Evolutionary conservation across 306 rosid genomes (phyloP), one percentile per base, ranked within the genome.

Genomic region (Vigna trinervia): DNA sequence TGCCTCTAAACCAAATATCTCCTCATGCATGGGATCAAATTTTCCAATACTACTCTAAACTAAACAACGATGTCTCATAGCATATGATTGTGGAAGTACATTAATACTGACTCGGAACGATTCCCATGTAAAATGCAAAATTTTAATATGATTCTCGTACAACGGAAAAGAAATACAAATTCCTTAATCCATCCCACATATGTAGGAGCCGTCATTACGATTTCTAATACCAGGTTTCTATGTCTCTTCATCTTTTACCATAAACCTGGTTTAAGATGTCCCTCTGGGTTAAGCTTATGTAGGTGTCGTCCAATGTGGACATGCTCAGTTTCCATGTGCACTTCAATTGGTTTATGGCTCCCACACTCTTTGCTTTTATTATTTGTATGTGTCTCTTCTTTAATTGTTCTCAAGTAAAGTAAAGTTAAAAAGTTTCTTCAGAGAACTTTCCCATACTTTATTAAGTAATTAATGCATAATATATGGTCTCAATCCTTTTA

Each of bases 301-400:
- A 58, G 71, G 75, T 80, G 78, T 79, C 65, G 59, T 79, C 81
- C 74, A 81, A 83, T 84, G 88, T 87, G 87, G 86, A 85, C 73
- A 82, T 77, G 89, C 65, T 87, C 83, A 54, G 92, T 85, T 71
- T 85, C 87, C 96, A 88, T 72, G 98, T 93, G 93, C 88, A 56
- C 65, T 82, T 82, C 59, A 41, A 81, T 85, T 88, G 82, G 81
- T 89, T 86, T 75, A 88, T 82, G 87, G 79, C 74, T 85, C 89
- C 79, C 88, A 84, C 73, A 41, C 53, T 58, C 82, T 74, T 76
- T 20, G 78, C 34, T 30, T 39, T 39, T 5, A 5, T 34, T 34
- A 5, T 34, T 34, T 30, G 34, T 30, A 30, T 30, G 19, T 17
- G 19, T 17, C 45, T 39, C 45, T 39, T 39, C 45, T 8, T 51